Percentiles rank a stretch among this genome's conserved stretches.
phyloP scores from a whole-genome alignment of 345 rosid genomes.

The Murraya paniculata region DNA sequence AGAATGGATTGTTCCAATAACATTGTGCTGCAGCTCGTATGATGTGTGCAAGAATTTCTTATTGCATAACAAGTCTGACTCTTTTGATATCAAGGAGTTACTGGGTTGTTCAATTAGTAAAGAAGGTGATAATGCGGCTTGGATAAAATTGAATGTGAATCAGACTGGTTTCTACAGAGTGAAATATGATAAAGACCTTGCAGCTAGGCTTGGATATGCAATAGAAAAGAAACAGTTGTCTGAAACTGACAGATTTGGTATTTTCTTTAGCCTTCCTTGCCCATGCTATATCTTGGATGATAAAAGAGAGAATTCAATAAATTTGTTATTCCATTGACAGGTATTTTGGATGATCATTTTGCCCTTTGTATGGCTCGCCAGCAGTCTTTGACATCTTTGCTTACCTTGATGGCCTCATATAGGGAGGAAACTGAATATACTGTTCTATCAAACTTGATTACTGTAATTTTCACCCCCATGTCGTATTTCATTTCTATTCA shows the following conservation, averaged over 20 bases:
- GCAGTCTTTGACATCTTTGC: conserved; percentile 73
- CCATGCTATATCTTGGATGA: conserved; percentile 12
- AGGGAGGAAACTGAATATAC: conserved; percentile 78
- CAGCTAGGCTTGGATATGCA: conserved; percentile 67
- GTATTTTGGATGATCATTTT: conserved; percentile 86
- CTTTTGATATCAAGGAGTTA: conserved; percentile 43
- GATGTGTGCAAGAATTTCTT: conserved; percentile 61
- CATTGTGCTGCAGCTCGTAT: conserved; percentile 78
- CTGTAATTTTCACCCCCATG: conserved; percentile 43
- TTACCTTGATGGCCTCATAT: conserved; percentile 73
- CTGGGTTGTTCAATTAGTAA: conserved; percentile 28
- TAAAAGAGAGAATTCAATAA: conserved; percentile 13
- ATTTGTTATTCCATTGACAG: conserved; percentile 33
- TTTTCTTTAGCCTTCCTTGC: conserved; percentile 1
- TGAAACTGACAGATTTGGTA: conserved; percentile 86
- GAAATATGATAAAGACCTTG: conserved; percentile 80
- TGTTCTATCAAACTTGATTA: conserved; percentile 76
- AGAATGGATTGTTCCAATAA: conserved; percentile 95
- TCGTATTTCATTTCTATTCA: conserved; percentile 5
- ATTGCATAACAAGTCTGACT: conserved; percentile 59
- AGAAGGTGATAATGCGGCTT: conserved; percentile 27
- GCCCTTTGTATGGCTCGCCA: conserved; percentile 95
- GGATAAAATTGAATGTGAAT: conserved; percentile 82
- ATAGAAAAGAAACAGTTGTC: conserved; percentile 62
- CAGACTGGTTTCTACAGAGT: conserved; percentile 94